Evolutionary conservation across 768 basidiomycete species (phyloP).

Genomic region (Kwoniella dejecticola): DNA sequence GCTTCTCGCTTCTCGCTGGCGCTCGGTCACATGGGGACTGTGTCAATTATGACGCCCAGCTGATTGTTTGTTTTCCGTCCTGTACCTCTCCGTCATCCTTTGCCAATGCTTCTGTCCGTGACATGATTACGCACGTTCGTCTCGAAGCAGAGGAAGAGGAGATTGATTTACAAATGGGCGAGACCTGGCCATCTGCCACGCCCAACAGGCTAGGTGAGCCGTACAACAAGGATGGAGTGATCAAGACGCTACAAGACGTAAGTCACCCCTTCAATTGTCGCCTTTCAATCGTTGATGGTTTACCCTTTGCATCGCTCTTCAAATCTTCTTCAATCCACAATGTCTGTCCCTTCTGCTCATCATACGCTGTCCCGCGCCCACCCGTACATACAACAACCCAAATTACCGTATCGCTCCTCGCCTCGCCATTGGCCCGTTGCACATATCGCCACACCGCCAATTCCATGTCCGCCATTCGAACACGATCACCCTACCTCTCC

Average conservation of each 20-base stretch:
- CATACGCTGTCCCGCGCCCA: conserved; percentile 4
- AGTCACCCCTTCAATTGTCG: conserved; percentile 6
- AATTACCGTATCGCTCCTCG: neutral
- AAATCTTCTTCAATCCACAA: neutral
- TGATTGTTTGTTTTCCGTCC: neutral
- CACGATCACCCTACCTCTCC: neutral
- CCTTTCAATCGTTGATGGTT: too few relatives aligned
- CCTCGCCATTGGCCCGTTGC: conserved; percentile 6
- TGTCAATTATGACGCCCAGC: neutral
- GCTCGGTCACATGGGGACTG: too few relatives aligned
- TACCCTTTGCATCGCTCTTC: too few relatives aligned
- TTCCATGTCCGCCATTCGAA: conserved; percentile 7
- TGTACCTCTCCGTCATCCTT: neutral
- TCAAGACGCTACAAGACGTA: conserved; percentile 16
- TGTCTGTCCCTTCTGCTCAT: neutral
- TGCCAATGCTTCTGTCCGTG: neutral
- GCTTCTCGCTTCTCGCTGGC: too few relatives aligned
- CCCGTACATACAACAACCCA: neutral
- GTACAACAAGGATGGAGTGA: conserved; percentile 16
- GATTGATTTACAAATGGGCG: conserved; percentile 29
- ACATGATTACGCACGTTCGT: neutral
- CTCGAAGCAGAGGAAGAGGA: conserved; percentile 34
- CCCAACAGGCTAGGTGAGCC: conserved; percentile 39
- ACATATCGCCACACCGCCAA: conserved; percentile 8
- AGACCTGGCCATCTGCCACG: conserved; percentile 40